Evolutionary conservation across 441 rosid species (phyloP).

Genomic region (Gossypium schwendimanii): DNA sequence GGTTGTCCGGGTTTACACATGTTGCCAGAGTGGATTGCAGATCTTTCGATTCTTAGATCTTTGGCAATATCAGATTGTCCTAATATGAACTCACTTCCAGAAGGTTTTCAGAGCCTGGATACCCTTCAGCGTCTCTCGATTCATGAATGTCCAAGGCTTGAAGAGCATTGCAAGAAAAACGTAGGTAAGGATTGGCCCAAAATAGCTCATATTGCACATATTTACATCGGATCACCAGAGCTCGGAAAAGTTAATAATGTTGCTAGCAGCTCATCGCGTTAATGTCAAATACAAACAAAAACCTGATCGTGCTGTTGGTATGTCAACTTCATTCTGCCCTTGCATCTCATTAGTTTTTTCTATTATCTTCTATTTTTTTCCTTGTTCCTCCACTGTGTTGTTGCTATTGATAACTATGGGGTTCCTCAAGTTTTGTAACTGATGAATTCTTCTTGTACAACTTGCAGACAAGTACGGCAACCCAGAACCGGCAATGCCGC

Average conservation of each 20-base stretch:
- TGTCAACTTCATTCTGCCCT: not conserved
- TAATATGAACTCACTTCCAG: conserved; percentile 4
- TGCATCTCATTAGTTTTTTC: not conserved
- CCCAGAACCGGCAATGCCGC: too few species aligned
- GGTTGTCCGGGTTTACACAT: conserved; percentile 4
- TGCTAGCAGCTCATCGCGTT: not conserved
- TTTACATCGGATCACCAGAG: conserved; percentile 12
- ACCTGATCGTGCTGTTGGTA: not conserved
- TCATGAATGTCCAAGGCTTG: conserved; percentile 17
- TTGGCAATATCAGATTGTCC: conserved; percentile 11
- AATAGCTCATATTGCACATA: conserved; percentile 12
- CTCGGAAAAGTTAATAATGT: not conserved
- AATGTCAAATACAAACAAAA: not conserved
- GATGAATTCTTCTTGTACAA: too few species aligned
- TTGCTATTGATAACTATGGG: too few species aligned
- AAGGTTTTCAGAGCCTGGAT: not conserved
- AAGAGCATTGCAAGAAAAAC: conserved; percentile 7
- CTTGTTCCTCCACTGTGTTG: too few species aligned
- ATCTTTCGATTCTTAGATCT: conserved; percentile 7
- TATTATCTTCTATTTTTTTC: too few species aligned
- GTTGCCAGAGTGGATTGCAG: conserved; percentile 5
- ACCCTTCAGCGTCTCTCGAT: conserved; percentile 23
- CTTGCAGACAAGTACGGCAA: too few species aligned
- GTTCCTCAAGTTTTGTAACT: too few species aligned
- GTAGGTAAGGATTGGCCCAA: conserved; percentile 17